Base-by-base conservation (phyloP, 306 rosid genomes). In the Arachis stenosperma region DNA sequence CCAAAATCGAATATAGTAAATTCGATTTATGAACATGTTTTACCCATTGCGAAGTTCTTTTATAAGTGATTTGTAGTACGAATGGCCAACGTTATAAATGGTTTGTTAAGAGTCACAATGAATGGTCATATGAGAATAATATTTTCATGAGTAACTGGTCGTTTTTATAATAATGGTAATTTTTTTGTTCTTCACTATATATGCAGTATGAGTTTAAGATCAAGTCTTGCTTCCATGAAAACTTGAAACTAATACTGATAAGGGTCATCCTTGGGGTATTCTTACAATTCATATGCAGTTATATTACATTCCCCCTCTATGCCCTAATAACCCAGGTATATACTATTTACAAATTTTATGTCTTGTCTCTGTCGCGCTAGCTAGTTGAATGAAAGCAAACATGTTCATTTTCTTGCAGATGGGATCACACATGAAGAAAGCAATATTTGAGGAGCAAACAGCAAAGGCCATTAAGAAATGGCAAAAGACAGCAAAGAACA, bases 341-440 rank as follows among this genome's bases (percentile, higher is more conserved):
- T 36, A 53, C 8, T 33, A 22, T 36, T 71, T 33, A 33, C 37
- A 33, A 33, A 0, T 33, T 33, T 33, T 33, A 4, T 22, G 27
- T 22, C 27, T 22, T 22, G 27, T 22, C 27, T 22, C 27, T 22
- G 27, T 22, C 1, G 27, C 27, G 27, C 27, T 22, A 22, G 27
- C 27, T 22, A 22, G 27, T 22, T 22, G 27, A 22, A 22, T 22
- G 27, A 22, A 33, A 33, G 37, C 37, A 33, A 33, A 41, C 14
- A 12, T 5, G 37, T 27, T 11, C 13, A n/a, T 30, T 12, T 44
- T 39, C 44, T 36, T 71, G 63, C 55, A 88, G 96, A 88, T 90
- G 96, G 96, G 93, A 54, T 83, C 91, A 42, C 93, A 85, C 79
- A 83, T 81, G 96, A 88, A 90, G 76, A 82, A 51, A 74, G 61